These are phyloP conservation scores for Bipolaris sorokiniana DNA, from an alignment of 2,329 filamentous ascomycete genomes.

Conservation along the genomic window DNA sequence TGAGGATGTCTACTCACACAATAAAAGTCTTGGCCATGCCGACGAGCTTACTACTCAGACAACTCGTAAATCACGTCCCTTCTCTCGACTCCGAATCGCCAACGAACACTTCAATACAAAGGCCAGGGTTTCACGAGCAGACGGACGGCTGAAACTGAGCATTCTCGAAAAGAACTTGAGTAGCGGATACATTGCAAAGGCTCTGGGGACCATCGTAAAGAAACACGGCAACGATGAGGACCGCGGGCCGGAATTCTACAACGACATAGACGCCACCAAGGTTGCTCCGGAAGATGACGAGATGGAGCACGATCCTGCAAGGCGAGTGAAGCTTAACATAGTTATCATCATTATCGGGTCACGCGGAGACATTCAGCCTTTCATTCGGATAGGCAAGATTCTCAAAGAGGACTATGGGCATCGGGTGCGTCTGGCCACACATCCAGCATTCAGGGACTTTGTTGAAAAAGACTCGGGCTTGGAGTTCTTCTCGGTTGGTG, in stretches of 20 bases:
- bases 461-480: conserved; percentile 73
- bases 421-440: conserved; percentile 77
- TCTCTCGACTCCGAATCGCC: conserved; percentile 63
- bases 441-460: conserved; percentile 77
- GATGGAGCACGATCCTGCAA: conserved; percentile 41
- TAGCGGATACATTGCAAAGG: conserved; percentile 75
- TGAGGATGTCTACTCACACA: conserved; percentile 22
- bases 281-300: conserved; percentile 43
- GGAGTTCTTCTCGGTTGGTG: conserved; percentile 81
- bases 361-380: conserved; percentile 80
- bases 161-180: conserved; percentile 70
- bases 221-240: conserved; percentile 58
- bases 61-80: conserved; percentile 38
- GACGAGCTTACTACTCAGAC: conserved; percentile 14
- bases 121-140: conserved; percentile 68
- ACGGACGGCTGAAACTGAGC: conserved; percentile 74
- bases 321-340: conserved; percentile 69
- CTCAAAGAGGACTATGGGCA: conserved; percentile 75
- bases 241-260: conserved; percentile 33
- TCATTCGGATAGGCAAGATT: conserved; percentile 75
- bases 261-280: conserved; percentile 22
- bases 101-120: conserved; percentile 70
- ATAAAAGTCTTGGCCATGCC: conserved; percentile 28
- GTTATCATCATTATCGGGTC: conserved; percentile 85
- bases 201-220: conserved; percentile 68